Evolutionary conservation across 2,329 filamentous ascomycete species (phyloP), one percentile per base, ranked within the genome.

Genomic region (Ceratocystis alfenasii): DNA sequence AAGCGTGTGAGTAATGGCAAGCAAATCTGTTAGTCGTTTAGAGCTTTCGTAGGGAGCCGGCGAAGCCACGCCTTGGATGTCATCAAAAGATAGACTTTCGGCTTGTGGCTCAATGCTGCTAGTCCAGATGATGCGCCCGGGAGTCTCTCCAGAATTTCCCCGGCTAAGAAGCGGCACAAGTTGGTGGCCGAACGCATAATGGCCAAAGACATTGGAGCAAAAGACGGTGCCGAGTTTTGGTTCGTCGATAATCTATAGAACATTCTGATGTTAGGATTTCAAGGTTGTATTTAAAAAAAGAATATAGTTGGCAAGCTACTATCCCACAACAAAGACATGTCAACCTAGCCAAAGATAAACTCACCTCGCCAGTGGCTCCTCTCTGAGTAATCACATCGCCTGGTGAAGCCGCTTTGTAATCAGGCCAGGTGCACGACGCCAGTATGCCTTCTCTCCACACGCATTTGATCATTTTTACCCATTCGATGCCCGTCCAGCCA

Each of bases 131-230:
- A 99, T 81, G 63, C 90, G 84, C 7, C 85, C 88, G 0, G 78
- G 77, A 0, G 75, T 66, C 3, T 78, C 25, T 3, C 46, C 36
- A 22, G 36, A 72, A 17, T 75, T 72, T 17, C 72, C 72, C 63
- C 83, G 78, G 71, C 78, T 77, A 70, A 99, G 81, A 10, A 96
- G 78, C 0, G 90, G 87, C 70, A 88, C 81, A 10, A 97, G 81
- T 72, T 87, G 85, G 74, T 96, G 92, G 17, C 84, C 84, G 28
- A 99, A 84, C 72, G 96, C 77, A 74, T 99, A 97, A 77, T 99
- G 94, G 0, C 94, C 94, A 73, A 99, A 97, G 36, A 96, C 82
- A 73, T 97, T 97, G 62, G 93, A 87, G 73, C 87, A 88, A 74
- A 97, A 99, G 20, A 96, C 85, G 70, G 90, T 81, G 2, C 90